A percentile compares a stretch with the other conserved stretches of the same genome.
Evolutionary conservation across 805 yeast species (phyloP).

Genomic region (Middelhovenomyces tepae): DNA sequence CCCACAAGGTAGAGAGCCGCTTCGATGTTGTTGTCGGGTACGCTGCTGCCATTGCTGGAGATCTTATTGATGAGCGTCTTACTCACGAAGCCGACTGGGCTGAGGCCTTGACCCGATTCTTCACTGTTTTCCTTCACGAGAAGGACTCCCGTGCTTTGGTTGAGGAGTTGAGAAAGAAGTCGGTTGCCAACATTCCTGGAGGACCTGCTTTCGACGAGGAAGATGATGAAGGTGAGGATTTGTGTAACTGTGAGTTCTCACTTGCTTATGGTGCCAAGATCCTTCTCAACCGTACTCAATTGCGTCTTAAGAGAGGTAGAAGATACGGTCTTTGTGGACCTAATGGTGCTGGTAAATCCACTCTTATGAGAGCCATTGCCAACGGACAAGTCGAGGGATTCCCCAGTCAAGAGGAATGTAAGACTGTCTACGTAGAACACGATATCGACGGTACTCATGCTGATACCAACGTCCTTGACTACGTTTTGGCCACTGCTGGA

Average conservation of each 20-base stretch:
- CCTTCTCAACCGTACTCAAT: constrained; percentile 97
- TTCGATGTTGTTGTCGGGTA: constrained; percentile 70
- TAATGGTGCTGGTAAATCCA: constrained; percentile 99
- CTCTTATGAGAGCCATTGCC: constrained; percentile 95
- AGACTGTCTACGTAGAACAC: constrained; percentile 99
- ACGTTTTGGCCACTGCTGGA: constrained; percentile 76
- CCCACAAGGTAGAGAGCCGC: constrained; percentile 58
- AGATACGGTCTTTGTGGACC: constrained; percentile 99
- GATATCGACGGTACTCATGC: constrained; percentile 98
- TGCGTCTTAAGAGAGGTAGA: constrained; percentile 91
- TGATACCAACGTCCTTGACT: constrained; percentile 88
- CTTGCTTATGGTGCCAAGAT: constrained; percentile 99
- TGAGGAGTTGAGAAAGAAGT: constrained; percentile 91
- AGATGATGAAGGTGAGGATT: constrained; percentile 97
- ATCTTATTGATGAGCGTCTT: constrained; percentile 95
- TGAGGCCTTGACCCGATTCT: constrained; percentile 81
- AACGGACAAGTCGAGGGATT: constrained; percentile 99
- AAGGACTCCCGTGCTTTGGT: constrained; percentile 80
- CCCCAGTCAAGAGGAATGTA: constrained; percentile 99
- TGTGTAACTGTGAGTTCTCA: constrained; percentile 99
- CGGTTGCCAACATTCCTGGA: constrained; percentile 96
- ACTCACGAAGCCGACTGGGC: constrained; percentile 91
- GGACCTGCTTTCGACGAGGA: constrained; percentile 85
- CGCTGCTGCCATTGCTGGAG: constrained; percentile 97
- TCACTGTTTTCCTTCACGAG: constrained; percentile 94